Conservation (phyloP, 2,329 filamentous ascomycete species). For the Fulvia fulva region DNA sequence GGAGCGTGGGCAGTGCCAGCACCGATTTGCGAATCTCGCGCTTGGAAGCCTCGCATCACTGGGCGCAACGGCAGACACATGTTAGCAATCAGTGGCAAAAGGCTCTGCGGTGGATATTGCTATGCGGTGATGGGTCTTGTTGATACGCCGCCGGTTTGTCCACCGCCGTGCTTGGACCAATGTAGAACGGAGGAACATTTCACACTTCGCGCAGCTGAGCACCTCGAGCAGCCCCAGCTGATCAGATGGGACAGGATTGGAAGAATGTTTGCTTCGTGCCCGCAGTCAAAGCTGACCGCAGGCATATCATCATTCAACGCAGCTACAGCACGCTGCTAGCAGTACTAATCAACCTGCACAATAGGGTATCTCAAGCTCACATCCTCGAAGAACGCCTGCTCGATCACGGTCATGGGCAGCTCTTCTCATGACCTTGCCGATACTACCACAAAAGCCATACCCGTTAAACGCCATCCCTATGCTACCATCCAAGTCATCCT, state of each 20-base stretch:
- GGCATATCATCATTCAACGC: background rate
- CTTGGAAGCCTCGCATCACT: too few relatives aligned
- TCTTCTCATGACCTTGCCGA: slow-evolving; percentile 28
- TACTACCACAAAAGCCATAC: slow-evolving; percentile 14
- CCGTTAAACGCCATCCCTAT: slow-evolving; percentile 17
- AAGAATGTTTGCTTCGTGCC: background rate
- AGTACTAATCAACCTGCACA: slow-evolving; percentile 3
- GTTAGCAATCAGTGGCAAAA: too few relatives aligned
- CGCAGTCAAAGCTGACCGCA: background rate
- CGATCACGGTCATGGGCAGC: slow-evolving; percentile 7
- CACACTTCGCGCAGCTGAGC: background rate
- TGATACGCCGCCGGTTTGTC: too few relatives aligned
- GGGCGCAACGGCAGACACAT: too few relatives aligned
- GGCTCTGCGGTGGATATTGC: too few relatives aligned
- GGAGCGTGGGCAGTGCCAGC: background rate
- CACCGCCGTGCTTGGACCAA: too few relatives aligned
- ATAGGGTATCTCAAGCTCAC: slow-evolving; percentile 23
- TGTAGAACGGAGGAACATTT: too few relatives aligned
- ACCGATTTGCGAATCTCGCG: too few relatives aligned
- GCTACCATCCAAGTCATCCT: background rate
- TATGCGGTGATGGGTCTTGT: too few relatives aligned
- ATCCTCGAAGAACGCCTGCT: slow-evolving; percentile 26
- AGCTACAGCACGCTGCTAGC: background rate
- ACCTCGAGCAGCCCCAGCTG: background rate
- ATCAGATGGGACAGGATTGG: background rate